Conservation (phyloP, 2,329 filamentous ascomycete genomes). For the Cladosporium velox region DNA sequence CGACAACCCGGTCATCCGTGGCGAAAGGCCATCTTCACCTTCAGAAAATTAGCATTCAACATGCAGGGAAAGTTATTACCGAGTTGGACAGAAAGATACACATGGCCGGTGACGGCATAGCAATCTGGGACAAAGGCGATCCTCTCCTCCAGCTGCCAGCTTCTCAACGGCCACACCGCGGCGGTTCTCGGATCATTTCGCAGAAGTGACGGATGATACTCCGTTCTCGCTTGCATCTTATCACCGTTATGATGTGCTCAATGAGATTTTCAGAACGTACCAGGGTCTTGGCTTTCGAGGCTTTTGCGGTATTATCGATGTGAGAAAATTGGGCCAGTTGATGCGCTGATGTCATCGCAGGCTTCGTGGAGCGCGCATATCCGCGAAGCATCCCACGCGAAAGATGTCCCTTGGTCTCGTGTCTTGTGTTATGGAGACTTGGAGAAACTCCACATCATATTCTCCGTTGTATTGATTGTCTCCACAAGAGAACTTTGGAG, state of each 20-base stretch:
- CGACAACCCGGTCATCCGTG: neutral
- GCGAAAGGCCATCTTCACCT: neutral
- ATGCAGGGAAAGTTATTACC: neutral
- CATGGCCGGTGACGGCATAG: neutral
- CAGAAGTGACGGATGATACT: neutral
- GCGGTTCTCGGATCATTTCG: constrained; percentile 6
- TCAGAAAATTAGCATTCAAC: neutral
- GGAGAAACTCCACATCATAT: neutral
- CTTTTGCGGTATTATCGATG: neutral
- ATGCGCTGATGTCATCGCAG: neutral
- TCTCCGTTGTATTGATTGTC: neutral
- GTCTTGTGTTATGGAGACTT: neutral
- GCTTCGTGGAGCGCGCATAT: too few species aligned
- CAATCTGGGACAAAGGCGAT: neutral
- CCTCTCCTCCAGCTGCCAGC: neutral
- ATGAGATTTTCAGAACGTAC: neutral
- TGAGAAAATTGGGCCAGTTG: neutral
- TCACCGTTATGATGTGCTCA: neutral
- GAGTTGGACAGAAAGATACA: neutral
- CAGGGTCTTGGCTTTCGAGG: neutral
- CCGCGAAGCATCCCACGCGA: neutral
- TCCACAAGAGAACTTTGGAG: neutral
- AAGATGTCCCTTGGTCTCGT: neutral
- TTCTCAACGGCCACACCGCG: constrained; percentile 1
- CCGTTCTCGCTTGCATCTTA: neutral